Conservation (phyloP, 169 alveolate species). For the Plasmodium fragile region DNA sequence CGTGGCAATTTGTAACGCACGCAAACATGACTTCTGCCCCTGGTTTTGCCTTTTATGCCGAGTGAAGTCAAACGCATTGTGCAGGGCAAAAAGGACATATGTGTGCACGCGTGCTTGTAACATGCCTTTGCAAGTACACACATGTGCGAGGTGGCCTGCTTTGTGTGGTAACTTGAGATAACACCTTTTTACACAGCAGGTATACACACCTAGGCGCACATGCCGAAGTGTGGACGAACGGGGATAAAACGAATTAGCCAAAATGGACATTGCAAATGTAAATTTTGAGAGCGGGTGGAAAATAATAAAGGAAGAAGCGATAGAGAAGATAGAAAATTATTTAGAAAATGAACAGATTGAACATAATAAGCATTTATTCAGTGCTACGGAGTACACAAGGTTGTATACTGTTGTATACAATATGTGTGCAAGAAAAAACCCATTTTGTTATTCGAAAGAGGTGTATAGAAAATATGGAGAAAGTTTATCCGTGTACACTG, state of each 20-base stretch:
- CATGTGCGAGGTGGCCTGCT: neutral
- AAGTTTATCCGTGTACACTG: conserved; percentile 49
- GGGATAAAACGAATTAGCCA: neutral
- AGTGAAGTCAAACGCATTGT: neutral
- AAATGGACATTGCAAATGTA: conserved; percentile 55
- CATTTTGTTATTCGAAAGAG: conserved; percentile 74
- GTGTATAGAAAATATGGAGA: conserved; percentile 74
- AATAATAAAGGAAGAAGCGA: conserved; percentile 68
- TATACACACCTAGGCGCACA: neutral
- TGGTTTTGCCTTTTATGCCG: neutral
- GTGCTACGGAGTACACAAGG: conserved; percentile 78
- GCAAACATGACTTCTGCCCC: neutral
- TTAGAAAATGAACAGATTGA: conserved; percentile 38
- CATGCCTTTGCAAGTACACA: neutral
- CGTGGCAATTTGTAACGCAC: neutral
- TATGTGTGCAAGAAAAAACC: conserved; percentile 79
- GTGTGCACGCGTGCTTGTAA: neutral
- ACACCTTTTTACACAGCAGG: neutral
- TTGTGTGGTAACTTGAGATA: neutral
- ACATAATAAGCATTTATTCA: conserved; percentile 65
- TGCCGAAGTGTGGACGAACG: neutral
- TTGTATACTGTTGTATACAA: conserved; percentile 79
- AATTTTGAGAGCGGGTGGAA: conserved; percentile 72
- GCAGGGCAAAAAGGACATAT: neutral
- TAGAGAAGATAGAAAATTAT: conserved; percentile 68